Evolutionary conservation across 192 early-diverging fungal species (phyloP), one percentile per base, ranked within the genome.

Genomic region (Helicostylum pulchrum): DNA sequence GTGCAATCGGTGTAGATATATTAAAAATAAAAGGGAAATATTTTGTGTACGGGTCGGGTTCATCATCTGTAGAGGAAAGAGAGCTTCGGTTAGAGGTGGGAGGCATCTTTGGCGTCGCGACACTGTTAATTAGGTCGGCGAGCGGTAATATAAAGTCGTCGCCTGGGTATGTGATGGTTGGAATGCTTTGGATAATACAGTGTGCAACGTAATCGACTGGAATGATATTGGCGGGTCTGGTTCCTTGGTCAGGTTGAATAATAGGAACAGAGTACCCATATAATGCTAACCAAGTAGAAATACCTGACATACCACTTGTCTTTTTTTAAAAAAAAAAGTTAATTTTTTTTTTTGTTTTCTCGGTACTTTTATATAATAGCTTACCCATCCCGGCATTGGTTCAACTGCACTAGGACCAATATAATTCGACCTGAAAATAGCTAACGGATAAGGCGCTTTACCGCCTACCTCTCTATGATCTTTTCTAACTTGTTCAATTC

Each of bases 131-230:
- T 4, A 53, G 20, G 20, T 51, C 34, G 21, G 51, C 51, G n/a
- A 53, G 23, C 14, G 62, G 62, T 23, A 64, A 39, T 12, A 44
- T 15, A 26, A 64, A 64, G 23, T 46, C 43, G 2, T 50, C 4
- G 14, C 51, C 51, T 64, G 62, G 50, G 1, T 43, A 53, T 10
- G 53, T 21, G 12, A 64, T 39, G 12, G n/a, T 20, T 8, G 62
- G 62, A 17, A 64, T 20, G 44, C 34, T 17, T 20, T 53, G 59
- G 10, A 73, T 10, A 21, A 67, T 50, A 11, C 61, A 17, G 30
- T 53, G 58, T 7, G 61, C 61, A 15, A 73, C 46, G 59, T 73
- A 67, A 50, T 73, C 71, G 19, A 73, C 65, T 0, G 71, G 71
- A 3, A 67, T 53, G n/a, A 73, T 59, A 32, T 67, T 54, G 39